Base-by-base conservation (phyloP, 23 red algal genomes). In the Gracilaria gracilis region DNA sequence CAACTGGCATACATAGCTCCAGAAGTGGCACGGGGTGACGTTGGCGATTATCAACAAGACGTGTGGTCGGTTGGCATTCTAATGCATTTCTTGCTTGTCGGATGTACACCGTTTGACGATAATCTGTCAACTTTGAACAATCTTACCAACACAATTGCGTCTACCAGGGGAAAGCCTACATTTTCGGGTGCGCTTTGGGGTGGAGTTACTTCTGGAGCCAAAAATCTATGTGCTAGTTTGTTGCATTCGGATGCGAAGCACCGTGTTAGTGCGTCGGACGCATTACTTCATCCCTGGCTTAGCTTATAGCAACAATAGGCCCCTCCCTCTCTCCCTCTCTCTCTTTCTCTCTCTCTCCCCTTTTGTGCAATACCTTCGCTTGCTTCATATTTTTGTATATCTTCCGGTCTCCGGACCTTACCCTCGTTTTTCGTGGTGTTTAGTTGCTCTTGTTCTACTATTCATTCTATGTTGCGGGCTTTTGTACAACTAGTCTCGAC, bases 31-130 rank as follows among this genome's bases (percentile, higher is more conserved):
- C 66, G 84, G 17, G 67, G 84, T 61, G 49, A 62, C 6, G 46
- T 88, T 12, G 84, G 71, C 14, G 66, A 59, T 36, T 58, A 61
- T 67, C 72, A 91, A 67, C 62, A 91, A 55, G 87, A 91, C 42
- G 55, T 81, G 24, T 91, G 87, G 87, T 57, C 72, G 16, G 87
- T 80, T 27, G 87, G 87, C 50, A 81, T 91, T 69, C 75, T 91
- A 0, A 91, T 91, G 87, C 87, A 91, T 35, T 91, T 65, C 15
- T 70, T 80, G 57, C 72, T 91, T 23, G 87, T 81, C 7, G 87
- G 75, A 29, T 80, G 75, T 31, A 91, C 87, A 31, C 87, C 87
- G 34, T 91, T 91, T 70, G 87, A 91, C 32, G 75, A 57, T 35
- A 54, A 67, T 32, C 38, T 71, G 24, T 61, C 61, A 37, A 57